These are phyloP conservation scores for Ophiocordyceps camponoti-leonardi DNA, from an alignment of 2,329 filamentous ascomycete species.

Conservation along the genomic window DNA sequence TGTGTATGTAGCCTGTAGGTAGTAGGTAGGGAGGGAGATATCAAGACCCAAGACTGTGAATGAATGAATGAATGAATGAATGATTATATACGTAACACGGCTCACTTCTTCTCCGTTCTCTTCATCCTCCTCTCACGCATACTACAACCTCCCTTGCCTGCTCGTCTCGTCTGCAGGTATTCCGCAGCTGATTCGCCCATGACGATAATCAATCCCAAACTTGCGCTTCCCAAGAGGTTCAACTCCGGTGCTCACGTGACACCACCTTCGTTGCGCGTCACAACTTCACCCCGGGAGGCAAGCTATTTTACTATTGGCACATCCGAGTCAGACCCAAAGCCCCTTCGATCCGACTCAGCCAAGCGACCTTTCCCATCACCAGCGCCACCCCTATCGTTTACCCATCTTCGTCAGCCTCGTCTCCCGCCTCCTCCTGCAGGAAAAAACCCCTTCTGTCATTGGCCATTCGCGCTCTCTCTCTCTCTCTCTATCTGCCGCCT, in stretches of 20 bases:
- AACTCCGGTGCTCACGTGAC: no score
- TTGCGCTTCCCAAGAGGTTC: no score
- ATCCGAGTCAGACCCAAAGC: neutral
- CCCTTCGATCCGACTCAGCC: neutral
- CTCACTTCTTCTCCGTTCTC: no score
- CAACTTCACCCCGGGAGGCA: no score
- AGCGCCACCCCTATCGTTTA: neutral
- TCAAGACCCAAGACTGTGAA: neutral
- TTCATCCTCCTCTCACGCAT: neutral
- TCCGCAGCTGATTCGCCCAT: no score
- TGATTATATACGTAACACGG: no score
- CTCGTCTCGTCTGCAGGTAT: no score
- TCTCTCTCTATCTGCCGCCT: neutral
- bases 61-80: neutral
- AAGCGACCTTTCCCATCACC: neutral
- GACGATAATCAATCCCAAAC: no score
- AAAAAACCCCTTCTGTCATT: neutral
- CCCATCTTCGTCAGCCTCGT: neutral
- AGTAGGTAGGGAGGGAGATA: neutral
- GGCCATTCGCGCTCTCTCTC: neutral
- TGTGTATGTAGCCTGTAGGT: no score
- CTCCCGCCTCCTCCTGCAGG: neutral
- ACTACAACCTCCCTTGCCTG: no score
- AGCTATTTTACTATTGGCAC: no score
- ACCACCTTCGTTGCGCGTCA: no score